Evolutionary conservation across 352 stramenopile species (phyloP).

Genomic region (Paralagenidium karlingii): DNA sequence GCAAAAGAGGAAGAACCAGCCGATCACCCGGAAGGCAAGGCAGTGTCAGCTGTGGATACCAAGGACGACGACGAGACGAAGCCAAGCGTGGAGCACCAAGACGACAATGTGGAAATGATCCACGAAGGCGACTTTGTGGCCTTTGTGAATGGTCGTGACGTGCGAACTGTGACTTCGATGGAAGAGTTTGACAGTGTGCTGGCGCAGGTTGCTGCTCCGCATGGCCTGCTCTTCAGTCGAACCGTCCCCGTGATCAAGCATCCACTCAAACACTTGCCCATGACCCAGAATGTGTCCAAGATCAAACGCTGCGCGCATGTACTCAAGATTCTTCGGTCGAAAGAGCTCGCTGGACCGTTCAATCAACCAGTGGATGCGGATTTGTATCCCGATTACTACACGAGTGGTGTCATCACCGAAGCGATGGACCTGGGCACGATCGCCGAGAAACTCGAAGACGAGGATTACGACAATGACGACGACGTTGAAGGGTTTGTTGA

Average conservation of each 20-base stretch:
- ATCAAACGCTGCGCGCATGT: constrained; percentile 60
- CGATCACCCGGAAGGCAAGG: too few relatives aligned
- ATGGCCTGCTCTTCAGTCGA: constrained; percentile 49
- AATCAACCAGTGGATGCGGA: constrained; percentile 76
- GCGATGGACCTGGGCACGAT: constrained; percentile 78
- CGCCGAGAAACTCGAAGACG: constrained; percentile 69
- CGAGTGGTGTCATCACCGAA: constrained; percentile 49
- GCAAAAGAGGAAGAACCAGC: constrained; percentile 1
- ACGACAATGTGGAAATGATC: neutral
- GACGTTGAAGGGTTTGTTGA: constrained; percentile 73
- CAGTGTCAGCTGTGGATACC: too few relatives aligned
- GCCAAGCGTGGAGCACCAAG: too few relatives aligned
- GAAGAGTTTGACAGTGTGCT: neutral
- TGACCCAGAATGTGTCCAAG: constrained; percentile 34
- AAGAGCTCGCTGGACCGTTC: constrained; percentile 67
- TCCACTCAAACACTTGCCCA: constrained; percentile 41
- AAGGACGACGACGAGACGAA: too few relatives aligned
- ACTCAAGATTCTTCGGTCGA: constrained; percentile 58
- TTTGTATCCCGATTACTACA: constrained; percentile 77
- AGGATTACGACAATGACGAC: constrained; percentile 75
- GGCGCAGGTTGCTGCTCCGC: constrained; percentile 8
- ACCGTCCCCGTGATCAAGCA: constrained; percentile 22
- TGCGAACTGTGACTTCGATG: constrained; percentile 1
- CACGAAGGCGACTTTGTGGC: neutral
- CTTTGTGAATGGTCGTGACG: neutral